phyloP scores from a whole-genome alignment of 1,284 basidiomycete species.

The Rhodotorula sp. region DNA sequence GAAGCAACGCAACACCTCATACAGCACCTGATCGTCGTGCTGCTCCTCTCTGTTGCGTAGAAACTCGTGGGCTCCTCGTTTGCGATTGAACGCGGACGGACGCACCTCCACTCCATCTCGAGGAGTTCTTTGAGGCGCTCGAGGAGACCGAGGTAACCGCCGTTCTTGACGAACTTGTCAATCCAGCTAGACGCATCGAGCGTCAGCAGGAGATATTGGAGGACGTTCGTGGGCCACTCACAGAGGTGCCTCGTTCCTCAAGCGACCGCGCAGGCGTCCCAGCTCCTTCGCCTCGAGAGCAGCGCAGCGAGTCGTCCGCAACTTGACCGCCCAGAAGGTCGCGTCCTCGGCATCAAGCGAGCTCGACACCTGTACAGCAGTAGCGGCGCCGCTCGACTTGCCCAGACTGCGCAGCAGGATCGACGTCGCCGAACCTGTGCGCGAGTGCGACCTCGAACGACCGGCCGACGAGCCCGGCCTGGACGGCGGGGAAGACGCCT shows the following conservation, averaged over 20 bases:
- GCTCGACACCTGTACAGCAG: background rate
- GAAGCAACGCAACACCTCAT: constrained; percentile 88
- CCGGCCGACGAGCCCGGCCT: background rate
- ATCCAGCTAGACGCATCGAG: constrained; percentile 62
- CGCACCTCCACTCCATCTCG: constrained; percentile 83
- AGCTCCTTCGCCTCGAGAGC: constrained; percentile 72
- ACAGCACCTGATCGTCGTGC: constrained; percentile 90
- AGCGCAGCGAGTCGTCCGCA: constrained; percentile 5
- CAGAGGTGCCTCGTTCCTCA: constrained; percentile 82
- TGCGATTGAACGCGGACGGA: background rate
- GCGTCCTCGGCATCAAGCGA: constrained; percentile 9
- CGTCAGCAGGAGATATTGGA: constrained; percentile 20
- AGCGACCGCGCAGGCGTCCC: constrained; percentile 58
- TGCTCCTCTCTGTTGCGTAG: constrained; percentile 69
- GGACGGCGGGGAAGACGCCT: background rate
- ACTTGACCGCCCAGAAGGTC: constrained; percentile 21
- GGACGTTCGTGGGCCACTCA: constrained; percentile 47
- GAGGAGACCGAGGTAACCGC: constrained; percentile 81
- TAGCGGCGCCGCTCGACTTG: constrained; percentile 4
- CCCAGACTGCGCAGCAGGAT: constrained; percentile 25
- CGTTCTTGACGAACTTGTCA: constrained; percentile 76
- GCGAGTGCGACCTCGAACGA: constrained; percentile 10
- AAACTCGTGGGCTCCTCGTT: no score
- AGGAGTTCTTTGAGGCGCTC: constrained; percentile 87
- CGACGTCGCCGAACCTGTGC: constrained; percentile 9